These are phyloP conservation scores for Cladosporium sp. DNA, from an alignment of 2,329 filamentous ascomycete genomes.

Conservation along the genomic window DNA sequence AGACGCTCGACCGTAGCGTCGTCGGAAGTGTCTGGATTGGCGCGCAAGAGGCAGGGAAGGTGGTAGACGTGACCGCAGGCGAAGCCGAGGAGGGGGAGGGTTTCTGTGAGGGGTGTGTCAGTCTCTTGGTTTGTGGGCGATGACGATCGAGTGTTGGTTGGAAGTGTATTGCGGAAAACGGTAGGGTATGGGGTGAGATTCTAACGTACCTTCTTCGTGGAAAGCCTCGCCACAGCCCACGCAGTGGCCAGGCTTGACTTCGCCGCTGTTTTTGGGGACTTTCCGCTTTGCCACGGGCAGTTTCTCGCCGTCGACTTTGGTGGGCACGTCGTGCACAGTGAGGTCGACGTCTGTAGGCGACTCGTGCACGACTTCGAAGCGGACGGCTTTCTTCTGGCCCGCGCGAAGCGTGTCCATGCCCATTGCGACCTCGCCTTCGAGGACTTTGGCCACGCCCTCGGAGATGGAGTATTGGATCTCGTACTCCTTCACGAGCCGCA, in stretches of 20 bases:
- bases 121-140: neutral
- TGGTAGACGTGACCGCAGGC: constrained; percentile 81
- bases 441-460: constrained; percentile 78
- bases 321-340: constrained; percentile 28
- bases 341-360: constrained; percentile 29
- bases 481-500: constrained; percentile 89
- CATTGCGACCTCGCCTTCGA: constrained; percentile 79
- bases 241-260: constrained; percentile 35
- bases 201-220: constrained; percentile 32
- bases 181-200: neutral
- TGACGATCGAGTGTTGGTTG: neutral
- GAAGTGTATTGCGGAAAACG: neutral
- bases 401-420: constrained; percentile 76
- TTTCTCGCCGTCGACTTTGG: constrained; percentile 22
- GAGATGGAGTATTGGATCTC: constrained; percentile 93
- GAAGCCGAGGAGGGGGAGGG: constrained; percentile 72
- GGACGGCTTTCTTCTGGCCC: constrained; percentile 80
- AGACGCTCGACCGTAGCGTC: constrained; percentile 20
- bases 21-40: constrained; percentile 35
- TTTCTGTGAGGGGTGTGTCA: constrained; percentile 41
- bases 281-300: constrained; percentile 22
- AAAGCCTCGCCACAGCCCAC: constrained; percentile 37
- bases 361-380: constrained; percentile 67
- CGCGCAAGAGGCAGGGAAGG: constrained; percentile 62
- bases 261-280: constrained; percentile 18